Conservation (phyloP, 2,329 filamentous ascomycete species). For the Microdochium bolleyi region DNA sequence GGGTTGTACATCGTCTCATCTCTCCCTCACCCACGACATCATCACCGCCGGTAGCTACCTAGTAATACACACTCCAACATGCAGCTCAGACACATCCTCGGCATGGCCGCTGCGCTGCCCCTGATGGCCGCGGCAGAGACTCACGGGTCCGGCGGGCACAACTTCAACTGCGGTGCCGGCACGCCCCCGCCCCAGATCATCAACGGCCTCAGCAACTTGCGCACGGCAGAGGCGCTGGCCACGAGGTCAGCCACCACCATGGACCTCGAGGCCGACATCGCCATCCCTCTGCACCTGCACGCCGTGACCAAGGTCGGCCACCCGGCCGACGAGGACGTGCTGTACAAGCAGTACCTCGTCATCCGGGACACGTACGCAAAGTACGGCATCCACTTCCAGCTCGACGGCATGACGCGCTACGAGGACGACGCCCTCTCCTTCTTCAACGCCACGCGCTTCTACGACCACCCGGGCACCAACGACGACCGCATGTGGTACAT, state of each 20-base stretch:
- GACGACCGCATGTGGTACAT: not conserved
- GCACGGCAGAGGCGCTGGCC: not conserved
- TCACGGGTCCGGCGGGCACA: not conserved
- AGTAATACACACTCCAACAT: not conserved
- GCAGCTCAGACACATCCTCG: not conserved
- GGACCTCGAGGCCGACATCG: not conserved
- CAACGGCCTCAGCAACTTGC: not conserved
- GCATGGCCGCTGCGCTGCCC: not conserved
- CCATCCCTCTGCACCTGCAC: constrained; percentile 2
- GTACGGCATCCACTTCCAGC: constrained; percentile 2
- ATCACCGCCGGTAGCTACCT: no score
- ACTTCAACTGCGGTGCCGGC: not conserved
- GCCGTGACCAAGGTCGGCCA: constrained; percentile 1
- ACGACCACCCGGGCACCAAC: not conserved
- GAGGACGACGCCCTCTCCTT: constrained; percentile 1
- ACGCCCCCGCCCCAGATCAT: not conserved
- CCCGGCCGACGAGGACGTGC: not conserved
- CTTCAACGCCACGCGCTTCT: not conserved
- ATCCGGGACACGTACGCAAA: not conserved
- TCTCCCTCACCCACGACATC: no score
- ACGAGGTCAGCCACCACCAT: not conserved
- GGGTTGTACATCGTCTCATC: no score
- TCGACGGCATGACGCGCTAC: not conserved
- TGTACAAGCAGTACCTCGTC: constrained; percentile 1
- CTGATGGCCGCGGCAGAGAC: not conserved